Conservation (phyloP, 768 basidiomycete species). For the Thelephora aurantiotincta region DNA sequence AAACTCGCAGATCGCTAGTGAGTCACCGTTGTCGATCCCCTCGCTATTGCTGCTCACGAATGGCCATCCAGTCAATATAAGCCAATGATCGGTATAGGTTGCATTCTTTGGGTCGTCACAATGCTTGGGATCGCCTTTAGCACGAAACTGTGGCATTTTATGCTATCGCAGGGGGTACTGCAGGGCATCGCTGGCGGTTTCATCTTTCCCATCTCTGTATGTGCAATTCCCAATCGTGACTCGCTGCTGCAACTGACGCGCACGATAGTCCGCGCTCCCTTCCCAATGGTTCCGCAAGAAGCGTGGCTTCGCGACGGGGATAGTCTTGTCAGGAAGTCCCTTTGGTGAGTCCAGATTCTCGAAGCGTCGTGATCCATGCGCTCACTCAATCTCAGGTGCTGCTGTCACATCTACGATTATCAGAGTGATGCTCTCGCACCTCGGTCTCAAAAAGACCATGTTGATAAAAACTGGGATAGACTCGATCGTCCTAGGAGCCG, state of each 20-base stretch:
- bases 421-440: conserved; percentile 10
- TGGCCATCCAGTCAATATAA: conserved; percentile 1
- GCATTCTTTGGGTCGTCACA: conserved; percentile 14
- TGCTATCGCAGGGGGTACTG: conserved; percentile 19
- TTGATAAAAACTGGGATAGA: conserved; percentile 17
- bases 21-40: conserved; percentile 4
- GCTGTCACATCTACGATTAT: conserved; percentile 8
- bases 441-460: conserved; percentile 20
- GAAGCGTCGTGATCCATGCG: neutral
- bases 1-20: conserved; percentile 20
- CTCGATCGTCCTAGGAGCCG: conserved; percentile 13
- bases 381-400: conserved; percentile 5
- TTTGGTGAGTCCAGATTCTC: conserved; percentile 4
- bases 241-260: neutral
- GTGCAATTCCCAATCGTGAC: neutral
- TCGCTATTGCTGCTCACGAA: neutral
- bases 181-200: conserved; percentile 12
- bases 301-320: conserved; percentile 8
- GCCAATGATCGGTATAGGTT: conserved; percentile 18
- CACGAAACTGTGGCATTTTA: conserved; percentile 18
- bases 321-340: conserved; percentile 10
- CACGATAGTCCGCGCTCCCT: conserved; percentile 8
- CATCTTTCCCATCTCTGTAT: conserved; percentile 9
- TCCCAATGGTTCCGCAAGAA: conserved; percentile 11
- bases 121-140: conserved; percentile 18